phyloP scores from a whole-genome alignment of 768 basidiomycete species.

The Clitopilus hobsonii region DNA sequence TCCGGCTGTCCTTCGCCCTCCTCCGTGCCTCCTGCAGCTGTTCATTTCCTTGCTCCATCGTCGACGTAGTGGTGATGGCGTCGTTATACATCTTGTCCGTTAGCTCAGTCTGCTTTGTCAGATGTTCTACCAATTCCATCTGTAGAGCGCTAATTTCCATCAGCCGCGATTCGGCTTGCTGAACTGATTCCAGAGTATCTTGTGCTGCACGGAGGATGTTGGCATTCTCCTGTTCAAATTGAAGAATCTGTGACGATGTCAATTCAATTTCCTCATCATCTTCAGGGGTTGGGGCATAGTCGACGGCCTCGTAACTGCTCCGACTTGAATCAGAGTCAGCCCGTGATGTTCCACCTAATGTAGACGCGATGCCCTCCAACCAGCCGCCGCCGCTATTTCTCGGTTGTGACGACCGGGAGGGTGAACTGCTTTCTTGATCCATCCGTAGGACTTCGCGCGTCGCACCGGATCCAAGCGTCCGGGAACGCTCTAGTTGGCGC shows the following conservation, averaged over 20 bases:
- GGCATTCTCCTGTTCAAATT: constrained; percentile 91
- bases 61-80: constrained; percentile 80
- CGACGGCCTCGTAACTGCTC: not conserved
- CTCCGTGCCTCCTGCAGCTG: constrained; percentile 88
- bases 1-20: constrained; percentile 79
- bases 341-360: constrained; percentile 44
- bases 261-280: constrained; percentile 80
- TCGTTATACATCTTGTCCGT: constrained; percentile 95
- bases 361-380: constrained; percentile 60
- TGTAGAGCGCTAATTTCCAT: constrained; percentile 93
- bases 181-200: constrained; percentile 82
- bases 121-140: constrained; percentile 84
- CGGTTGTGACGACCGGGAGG: constrained; percentile 14
- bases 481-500: constrained; percentile 79
- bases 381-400: constrained; percentile 36
- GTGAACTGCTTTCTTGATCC: constrained; percentile 21
- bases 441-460: constrained; percentile 55
- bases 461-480: constrained; percentile 79
- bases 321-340: constrained; percentile 19
- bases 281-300: constrained; percentile 32
- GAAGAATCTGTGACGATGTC: constrained; percentile 82
- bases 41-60: constrained; percentile 84
- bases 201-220: constrained; percentile 80
- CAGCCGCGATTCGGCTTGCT: constrained; percentile 86
- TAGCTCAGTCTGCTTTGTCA: constrained; percentile 85